phyloP scores from a whole-genome alignment of 148 eudicot species.

The Chenopodium album region DNA sequence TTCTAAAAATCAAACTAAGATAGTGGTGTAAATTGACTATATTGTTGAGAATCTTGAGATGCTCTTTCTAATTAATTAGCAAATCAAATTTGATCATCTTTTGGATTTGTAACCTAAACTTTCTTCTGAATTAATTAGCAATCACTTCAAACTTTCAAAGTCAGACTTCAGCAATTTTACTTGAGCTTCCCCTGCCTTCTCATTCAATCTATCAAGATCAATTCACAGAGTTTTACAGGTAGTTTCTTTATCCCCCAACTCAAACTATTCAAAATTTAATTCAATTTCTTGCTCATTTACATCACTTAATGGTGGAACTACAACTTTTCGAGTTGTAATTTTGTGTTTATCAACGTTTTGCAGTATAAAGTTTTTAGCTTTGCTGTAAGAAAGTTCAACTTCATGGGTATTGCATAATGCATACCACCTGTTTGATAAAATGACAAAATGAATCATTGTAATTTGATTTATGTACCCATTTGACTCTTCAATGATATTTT shows the following conservation, averaged over 20 bases:
- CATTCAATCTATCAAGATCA: background rate
- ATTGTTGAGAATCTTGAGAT: too few species aligned
- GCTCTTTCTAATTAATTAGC: too few species aligned
- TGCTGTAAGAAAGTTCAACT: background rate
- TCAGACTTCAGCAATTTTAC: too few species aligned
- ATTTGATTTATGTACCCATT: background rate
- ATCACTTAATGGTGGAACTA: background rate
- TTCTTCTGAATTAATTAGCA: too few species aligned
- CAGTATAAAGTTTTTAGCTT: background rate
- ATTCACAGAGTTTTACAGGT: slow-evolving; percentile 8
- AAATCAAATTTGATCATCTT: too few species aligned
- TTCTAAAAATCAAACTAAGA: too few species aligned
- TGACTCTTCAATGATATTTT: background rate
- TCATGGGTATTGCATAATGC: background rate
- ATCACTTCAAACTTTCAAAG: too few species aligned
- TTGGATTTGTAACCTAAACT: too few species aligned
- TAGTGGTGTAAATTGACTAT: too few species aligned
- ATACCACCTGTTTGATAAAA: slow-evolving; percentile 7
- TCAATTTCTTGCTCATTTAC: background rate
- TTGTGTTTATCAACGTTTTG: background rate
- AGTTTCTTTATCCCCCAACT: background rate
- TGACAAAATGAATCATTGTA: background rate
- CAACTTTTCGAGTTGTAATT: background rate
- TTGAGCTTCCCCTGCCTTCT: background rate
- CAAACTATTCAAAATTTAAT: background rate